Base-by-base conservation (phyloP, 2,329 filamentous ascomycete species). In the Verticillium zaregamsianum region DNA sequence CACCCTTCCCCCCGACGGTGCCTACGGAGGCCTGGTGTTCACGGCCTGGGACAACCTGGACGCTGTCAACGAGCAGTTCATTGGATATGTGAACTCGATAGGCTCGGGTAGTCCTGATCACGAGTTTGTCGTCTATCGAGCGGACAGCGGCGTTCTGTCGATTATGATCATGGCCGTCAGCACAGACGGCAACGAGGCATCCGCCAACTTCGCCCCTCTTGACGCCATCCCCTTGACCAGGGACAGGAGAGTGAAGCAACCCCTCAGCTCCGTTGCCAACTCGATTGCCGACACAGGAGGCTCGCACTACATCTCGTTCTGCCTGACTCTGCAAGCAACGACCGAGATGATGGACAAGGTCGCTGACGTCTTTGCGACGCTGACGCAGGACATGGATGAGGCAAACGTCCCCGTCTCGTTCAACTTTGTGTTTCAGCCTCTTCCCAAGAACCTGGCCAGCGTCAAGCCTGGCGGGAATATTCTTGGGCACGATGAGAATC, bases 371-470 rank as follows among this genome's bases (percentile, higher is more conserved):
- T 64, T 64, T 49, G n/a, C 35, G 6, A n/a, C 39, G 20, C 54
- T 3, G 14, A 33, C 23, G 39, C 57, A 9, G 55, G 58, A 49
- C 20, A 8, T 49, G 45, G 12, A 49, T 1, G 20, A 6, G 2
- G 9, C 45, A 9, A 25, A 14, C 45, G 45, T 25, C 5, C 45
- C n/a, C 0, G 66, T 65, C 5, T 64, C 62, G 3, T 57, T 66
- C 17, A 58, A 59, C 20, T 67, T 67, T 20, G 63, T 60, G 14
- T 59, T 62, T 31, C 62, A 62, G 31, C 62, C 60, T 14, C 55
- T 64, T 0, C n/a, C 58, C 20, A 65, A 68, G 56, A 61, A 61
- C 55, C 57, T 63, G 17, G 59, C 55, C 33, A 23, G 37, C n/a
- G 63, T 63, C 37, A 57, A 40, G 8, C 49, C 63, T 1, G 61